A percentile compares a stretch with the other conserved stretches of the same genome.
Conservation (phyloP, 1,284 basidiomycete genomes). For the Marasmius sp. region DNA sequence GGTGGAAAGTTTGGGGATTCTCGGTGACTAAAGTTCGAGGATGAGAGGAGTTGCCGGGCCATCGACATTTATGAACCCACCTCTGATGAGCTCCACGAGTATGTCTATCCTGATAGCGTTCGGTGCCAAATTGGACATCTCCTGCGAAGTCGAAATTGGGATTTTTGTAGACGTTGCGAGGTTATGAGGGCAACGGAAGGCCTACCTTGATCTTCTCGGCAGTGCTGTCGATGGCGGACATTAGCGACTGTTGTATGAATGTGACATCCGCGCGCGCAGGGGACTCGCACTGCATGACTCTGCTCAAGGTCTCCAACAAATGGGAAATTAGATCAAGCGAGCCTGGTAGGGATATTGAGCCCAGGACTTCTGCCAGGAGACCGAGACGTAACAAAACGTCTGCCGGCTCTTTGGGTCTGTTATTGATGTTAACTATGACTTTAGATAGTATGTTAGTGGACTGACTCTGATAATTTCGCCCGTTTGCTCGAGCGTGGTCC, state of each 20-base stretch:
- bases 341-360: constrained; percentile 60
- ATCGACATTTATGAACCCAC: constrained; percentile 38
- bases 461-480: constrained; percentile 58
- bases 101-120: constrained; percentile 72
- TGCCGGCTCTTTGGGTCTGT: constrained; percentile 26
- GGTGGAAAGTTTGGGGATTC: constrained; percentile 94
- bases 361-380: constrained; percentile 74
- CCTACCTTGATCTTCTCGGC: constrained; percentile 62
- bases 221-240: constrained; percentile 77
- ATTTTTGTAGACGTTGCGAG: neutral
- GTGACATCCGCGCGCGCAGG: constrained; percentile 59
- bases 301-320: constrained; percentile 75
- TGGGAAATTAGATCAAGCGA: constrained; percentile 72
- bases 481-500: constrained; percentile 60
- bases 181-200: constrained; percentile 3
- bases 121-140: constrained; percentile 46
- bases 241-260: constrained; percentile 85
- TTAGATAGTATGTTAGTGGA: constrained; percentile 6
- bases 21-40: constrained; percentile 58
- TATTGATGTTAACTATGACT: constrained; percentile 7
- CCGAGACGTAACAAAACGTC: constrained; percentile 47
- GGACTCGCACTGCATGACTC: constrained; percentile 57
- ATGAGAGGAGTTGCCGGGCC: constrained; percentile 1
- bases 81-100: constrained; percentile 83
- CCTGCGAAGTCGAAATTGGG: constrained; percentile 28